Conservation (phyloP, 108 stramenopile species). For the Cyclotella kingstonii region DNA sequence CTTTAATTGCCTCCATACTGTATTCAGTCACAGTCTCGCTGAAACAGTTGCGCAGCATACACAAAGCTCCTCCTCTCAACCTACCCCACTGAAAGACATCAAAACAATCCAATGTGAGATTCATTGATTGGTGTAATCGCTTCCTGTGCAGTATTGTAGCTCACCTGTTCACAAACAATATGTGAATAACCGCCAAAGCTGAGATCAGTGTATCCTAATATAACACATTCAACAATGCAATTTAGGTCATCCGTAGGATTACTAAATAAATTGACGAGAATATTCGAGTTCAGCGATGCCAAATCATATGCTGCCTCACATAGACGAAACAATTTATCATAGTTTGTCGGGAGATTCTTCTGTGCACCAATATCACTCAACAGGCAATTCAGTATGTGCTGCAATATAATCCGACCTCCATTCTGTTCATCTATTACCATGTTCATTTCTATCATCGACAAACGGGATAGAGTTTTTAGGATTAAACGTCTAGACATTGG, state of each 20-base stretch:
- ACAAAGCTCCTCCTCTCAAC: constrained; percentile 56
- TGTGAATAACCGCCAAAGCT: constrained; percentile 18
- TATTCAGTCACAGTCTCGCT: constrained; percentile 41
- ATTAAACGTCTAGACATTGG: constrained; percentile 75
- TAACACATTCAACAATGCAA: constrained; percentile 22
- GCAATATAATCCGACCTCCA: constrained; percentile 21
- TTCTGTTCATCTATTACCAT: not conserved
- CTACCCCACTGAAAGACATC: constrained; percentile 66
- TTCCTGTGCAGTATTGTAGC: not conserved
- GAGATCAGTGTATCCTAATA: constrained; percentile 32
- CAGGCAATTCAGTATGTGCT: constrained; percentile 15
- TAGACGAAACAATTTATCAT: constrained; percentile 43
- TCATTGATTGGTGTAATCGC: not conserved
- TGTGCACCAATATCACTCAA: constrained; percentile 18
- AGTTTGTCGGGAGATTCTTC: constrained; percentile 16
- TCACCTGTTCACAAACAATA: constrained; percentile 18
- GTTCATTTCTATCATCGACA: constrained; percentile 32
- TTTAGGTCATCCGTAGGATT: constrained; percentile 20
- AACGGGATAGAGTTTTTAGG: constrained; percentile 55
- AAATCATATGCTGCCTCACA: constrained; percentile 66
- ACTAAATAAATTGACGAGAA: constrained; percentile 39
- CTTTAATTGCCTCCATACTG: constrained; percentile 24
- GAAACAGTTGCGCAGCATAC: constrained; percentile 40
- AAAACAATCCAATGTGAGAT: not conserved
- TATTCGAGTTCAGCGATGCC: constrained; percentile 54